Conservation (phyloP, 768 basidiomycete species). For the Cyclocybe cylindracea region DNA sequence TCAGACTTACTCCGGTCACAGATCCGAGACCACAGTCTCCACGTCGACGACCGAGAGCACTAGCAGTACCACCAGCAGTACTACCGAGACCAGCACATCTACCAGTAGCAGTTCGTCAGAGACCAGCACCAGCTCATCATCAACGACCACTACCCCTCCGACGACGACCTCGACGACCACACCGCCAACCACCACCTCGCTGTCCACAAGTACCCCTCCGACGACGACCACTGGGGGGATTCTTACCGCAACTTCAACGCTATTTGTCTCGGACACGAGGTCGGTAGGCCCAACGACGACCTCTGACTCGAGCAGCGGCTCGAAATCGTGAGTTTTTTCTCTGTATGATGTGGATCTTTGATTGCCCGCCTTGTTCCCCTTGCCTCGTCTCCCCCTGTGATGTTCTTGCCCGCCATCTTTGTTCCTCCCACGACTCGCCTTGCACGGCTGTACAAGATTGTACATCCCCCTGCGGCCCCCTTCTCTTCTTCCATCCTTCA, state of each 20-base stretch:
- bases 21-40: no score
- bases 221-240: constrained; percentile 4
- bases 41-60: not conserved
- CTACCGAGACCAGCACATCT: not conserved
- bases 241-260: constrained; percentile 21
- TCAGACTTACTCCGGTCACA: no score
- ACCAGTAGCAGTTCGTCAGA: not conserved
- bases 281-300: not conserved
- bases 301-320: no score
- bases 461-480: no score
- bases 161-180: constrained; percentile 4
- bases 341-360: no score
- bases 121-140: constrained; percentile 2
- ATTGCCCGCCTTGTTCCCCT: not conserved
- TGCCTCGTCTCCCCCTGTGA: not conserved
- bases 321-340: no score
- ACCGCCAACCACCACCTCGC: constrained; percentile 1
- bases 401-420: not conserved
- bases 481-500: no score
- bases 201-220: not conserved
- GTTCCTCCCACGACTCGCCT: no score
- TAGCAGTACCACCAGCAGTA: not conserved
- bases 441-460: no score
- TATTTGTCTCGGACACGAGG: constrained; percentile 7
- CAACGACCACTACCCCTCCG: constrained; percentile 4